phyloP scores from a whole-genome alignment of 2,329 filamentous ascomycete species.

The Fusarium sp. region DNA sequence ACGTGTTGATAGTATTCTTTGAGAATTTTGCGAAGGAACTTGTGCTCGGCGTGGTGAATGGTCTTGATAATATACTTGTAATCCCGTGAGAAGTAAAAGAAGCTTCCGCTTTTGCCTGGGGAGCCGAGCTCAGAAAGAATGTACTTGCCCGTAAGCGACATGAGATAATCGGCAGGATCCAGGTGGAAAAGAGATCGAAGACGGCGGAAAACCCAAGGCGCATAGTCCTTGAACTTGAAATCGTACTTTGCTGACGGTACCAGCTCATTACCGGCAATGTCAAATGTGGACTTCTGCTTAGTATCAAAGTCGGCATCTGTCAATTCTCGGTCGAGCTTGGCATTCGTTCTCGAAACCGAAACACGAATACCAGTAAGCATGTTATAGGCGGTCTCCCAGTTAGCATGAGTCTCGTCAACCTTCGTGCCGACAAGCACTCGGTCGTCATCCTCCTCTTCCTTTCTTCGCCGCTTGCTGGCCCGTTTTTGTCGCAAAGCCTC shows the following conservation, averaged over 20 bases:
- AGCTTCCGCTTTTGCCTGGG: slow-evolving; percentile 97
- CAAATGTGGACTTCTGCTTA: slow-evolving; percentile 98
- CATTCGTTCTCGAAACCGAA: slow-evolving; percentile 94
- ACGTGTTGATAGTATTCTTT: slow-evolving; percentile 96
- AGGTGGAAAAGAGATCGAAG: slow-evolving; percentile 87
- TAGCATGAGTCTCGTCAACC: slow-evolving; percentile 96
- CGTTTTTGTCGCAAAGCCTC: slow-evolving; percentile 93
- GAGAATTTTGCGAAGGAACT: slow-evolving; percentile 83
- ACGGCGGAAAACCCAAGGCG: slow-evolving; percentile 98
- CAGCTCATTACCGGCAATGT: slow-evolving; percentile 96
- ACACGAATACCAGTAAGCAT: slow-evolving; percentile 99
- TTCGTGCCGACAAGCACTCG: slow-evolving; percentile 95
- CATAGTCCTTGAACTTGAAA: slow-evolving; percentile 99
- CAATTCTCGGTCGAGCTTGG: slow-evolving; percentile 91
- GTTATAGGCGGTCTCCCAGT: slow-evolving; percentile 98
- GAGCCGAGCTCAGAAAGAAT: slow-evolving; percentile 97
- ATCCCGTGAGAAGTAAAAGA: slow-evolving; percentile 99
- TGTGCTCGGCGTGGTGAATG: slow-evolving; percentile 94
- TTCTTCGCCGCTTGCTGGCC: slow-evolving; percentile 84
- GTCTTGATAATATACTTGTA: slow-evolving; percentile 99
- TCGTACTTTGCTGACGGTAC: slow-evolving; percentile 99
- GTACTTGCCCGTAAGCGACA: slow-evolving; percentile 98
- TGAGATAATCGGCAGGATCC: slow-evolving; percentile 96
- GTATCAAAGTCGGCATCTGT: slow-evolving; percentile 92
- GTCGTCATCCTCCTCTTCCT: slow-evolving; percentile 91